Base-by-base conservation (phyloP, 768 basidiomycete species). In the Rhizopogon sp. region DNA sequence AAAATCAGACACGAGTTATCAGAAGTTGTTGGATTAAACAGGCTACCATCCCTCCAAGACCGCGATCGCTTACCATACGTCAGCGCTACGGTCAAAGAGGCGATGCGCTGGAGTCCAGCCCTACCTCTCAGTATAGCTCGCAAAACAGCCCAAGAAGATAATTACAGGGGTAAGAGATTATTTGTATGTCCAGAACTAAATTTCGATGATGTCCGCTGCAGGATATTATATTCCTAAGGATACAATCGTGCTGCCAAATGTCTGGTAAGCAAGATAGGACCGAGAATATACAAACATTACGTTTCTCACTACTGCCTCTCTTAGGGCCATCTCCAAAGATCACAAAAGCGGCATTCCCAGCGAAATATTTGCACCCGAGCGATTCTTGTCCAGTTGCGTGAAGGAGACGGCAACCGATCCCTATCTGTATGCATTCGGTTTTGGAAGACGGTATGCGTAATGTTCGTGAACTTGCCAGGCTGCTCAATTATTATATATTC, bases 1-100 rank as follows among this genome's bases (percentile, higher is more conserved):
- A 77, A 76, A 57, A 79, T 79, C 0, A 82, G 81, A 55, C 73
- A 68, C 16, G 84, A 84, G 59, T 70, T 85, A 4, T 79, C 79
- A 55, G 53, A 72, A 1, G 75, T 82, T 4, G 64, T 83, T 56
- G 79, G 79, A 1, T 59, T 57, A 16, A 72, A 74, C 5, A 70
- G 81, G n/a, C 68, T 84, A 1, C 83, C 83, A 0, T 70, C 58
- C 6, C 40, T 55, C 13, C 41, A 58, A 13, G 60, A 62, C 56
- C 59, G 59, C 16, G 66, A 78, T 43, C 63, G 66, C 5, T 69
- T 85, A 5, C 81, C 82, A 0, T 85, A 85, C 55, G 57, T 81
- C 20, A 72, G 72, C n/a, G 81, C 81, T 72, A 10, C 42, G 5
- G 54, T 61, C 31, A 60, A 59, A 35, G 82, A 84, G 60, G 65